Conservation (phyloP, 257 asterid species). For the Solanum chmielewskii region DNA sequence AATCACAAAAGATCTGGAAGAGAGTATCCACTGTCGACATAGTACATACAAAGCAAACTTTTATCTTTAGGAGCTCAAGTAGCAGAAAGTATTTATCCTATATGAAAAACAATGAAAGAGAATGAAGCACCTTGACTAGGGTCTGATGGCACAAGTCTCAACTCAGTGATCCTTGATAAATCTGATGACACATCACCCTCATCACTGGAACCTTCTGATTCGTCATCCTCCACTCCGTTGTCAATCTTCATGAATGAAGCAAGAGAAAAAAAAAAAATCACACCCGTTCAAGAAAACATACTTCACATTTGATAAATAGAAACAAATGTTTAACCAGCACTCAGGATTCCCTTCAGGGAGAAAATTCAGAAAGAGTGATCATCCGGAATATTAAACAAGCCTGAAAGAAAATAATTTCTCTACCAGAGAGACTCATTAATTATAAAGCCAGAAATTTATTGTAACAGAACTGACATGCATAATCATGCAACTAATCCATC, state of each 20-base stretch:
- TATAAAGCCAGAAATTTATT: neutral
- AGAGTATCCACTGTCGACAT: conserved; percentile 58
- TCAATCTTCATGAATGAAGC: conserved; percentile 50
- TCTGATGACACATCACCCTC: conserved; percentile 37
- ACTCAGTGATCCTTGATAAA: conserved; percentile 65
- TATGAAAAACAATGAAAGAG: neutral
- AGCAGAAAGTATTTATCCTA: neutral
- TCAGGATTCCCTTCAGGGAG: neutral
- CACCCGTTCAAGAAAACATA: neutral
- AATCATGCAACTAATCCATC: neutral
- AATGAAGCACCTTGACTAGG: conserved; percentile 48
- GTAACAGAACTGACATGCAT: neutral
- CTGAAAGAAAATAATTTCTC: neutral
- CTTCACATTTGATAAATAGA: neutral
- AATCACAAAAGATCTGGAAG: conserved; percentile 74
- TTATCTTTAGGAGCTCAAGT: neutral
- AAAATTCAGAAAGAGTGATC: neutral
- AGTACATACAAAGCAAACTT: neutral
- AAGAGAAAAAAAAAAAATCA: neutral
- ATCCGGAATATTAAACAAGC: neutral
- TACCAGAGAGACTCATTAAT: neutral
- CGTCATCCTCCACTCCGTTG: conserved; percentile 58
- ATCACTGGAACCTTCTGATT: conserved; percentile 56
- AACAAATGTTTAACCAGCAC: neutral
- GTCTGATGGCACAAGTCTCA: conserved; percentile 90